Evolutionary conservation across 2,329 filamentous ascomycete genomes (phyloP).

Genomic region (Arthroderma uncinatum): DNA sequence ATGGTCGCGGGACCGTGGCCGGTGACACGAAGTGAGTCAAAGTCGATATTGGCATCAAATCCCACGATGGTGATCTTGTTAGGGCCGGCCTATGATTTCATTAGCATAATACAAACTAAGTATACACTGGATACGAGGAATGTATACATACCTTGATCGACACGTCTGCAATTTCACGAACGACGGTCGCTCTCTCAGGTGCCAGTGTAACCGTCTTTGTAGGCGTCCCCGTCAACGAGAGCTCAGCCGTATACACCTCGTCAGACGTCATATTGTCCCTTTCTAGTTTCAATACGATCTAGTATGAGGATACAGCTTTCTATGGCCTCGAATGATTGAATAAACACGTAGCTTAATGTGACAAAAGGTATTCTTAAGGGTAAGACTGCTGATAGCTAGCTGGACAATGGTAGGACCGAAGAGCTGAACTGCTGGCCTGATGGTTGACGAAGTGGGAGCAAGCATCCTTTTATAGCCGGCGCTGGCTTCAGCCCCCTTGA

Average conservation of each 20-base stretch:
- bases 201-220: constrained; percentile 55
- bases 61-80: constrained; percentile 49
- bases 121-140: neutral
- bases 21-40: constrained; percentile 50
- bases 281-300: too few species aligned
- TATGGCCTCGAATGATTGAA: too few species aligned
- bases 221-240: constrained; percentile 45
- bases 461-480: neutral
- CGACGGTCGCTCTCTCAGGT: constrained; percentile 49
- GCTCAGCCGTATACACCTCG: constrained; percentile 15
- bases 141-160: constrained; percentile 32
- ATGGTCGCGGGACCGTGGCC: constrained; percentile 48
- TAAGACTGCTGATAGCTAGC: neutral
- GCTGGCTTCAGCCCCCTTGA: neutral
- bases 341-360: too few species aligned
- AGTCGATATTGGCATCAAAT: constrained; percentile 43
- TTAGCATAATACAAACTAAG: neutral
- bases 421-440: too few species aligned
- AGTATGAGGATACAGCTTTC: neutral
- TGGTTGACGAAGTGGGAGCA: neutral
- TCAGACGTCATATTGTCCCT: constrained; percentile 8
- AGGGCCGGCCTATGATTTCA: constrained; percentile 36
- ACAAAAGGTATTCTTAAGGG: too few species aligned
- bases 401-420: too few species aligned
- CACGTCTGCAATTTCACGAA: constrained; percentile 49